Percentiles rank a stretch among this genome's conserved stretches.
These are phyloP conservation scores for Cucumis sativus DNA, from an alignment of 306 rosid genomes.

Conservation along the genomic window Cucumber_9930_V3 NC_026659.2:22308001-22308500, in stretches of 20 bases:
- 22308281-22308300: constrained; percentile 49
- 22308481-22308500: no score
- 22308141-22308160: constrained; percentile 48
- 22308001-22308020: constrained; percentile 23
- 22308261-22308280: constrained; percentile 56
- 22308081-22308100: background rate
- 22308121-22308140: constrained; percentile 20
- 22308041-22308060: constrained; percentile 48
- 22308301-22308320: constrained; percentile 58
- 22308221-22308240: constrained; percentile 51
- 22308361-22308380: no score
- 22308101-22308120: constrained; percentile 30
- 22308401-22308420: no score
- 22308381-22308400: no score
- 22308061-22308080: constrained; percentile 39
- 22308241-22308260: constrained; percentile 56
- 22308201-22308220: constrained; percentile 48
- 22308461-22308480: no score
- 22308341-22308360: background rate
- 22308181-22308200: constrained; percentile 57
- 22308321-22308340: background rate
- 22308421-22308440: no score
- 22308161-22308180: constrained; percentile 20
- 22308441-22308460: no score
- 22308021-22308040: constrained; percentile 25